phyloP scores from a whole-genome alignment of 192 early-diverging fungal species.

The Geosiphon pyriformis region DNA sequence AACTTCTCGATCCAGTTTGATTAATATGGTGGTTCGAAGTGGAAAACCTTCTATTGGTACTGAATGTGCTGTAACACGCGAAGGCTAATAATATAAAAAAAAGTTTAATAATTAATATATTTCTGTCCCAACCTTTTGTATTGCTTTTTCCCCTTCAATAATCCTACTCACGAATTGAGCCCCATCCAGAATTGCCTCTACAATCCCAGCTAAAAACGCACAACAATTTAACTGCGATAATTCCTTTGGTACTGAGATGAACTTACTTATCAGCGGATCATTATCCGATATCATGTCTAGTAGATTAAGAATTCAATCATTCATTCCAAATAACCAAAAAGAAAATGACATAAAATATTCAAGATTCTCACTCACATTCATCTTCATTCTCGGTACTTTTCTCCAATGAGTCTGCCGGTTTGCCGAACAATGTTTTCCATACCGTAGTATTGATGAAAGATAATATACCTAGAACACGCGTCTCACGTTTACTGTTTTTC shows the following conservation, averaged over 20 bases:
- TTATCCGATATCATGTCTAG: constrained; percentile 99
- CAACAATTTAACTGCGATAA: constrained; percentile 86
- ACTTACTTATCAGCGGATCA: constrained; percentile 83
- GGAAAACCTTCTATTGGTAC: constrained; percentile 84
- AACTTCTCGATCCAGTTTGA: constrained; percentile 87
- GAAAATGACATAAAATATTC: background rate
- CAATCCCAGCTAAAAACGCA: constrained; percentile 93
- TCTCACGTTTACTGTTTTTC: constrained; percentile 83
- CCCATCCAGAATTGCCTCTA: constrained; percentile 90
- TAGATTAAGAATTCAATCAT: background rate
- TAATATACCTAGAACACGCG: constrained; percentile 78
- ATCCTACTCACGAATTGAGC: constrained; percentile 74
- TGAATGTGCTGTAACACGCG: constrained; percentile 88
- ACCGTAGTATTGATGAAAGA: constrained; percentile 91
- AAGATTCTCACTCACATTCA: constrained; percentile 66
- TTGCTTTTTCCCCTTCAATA: background rate
- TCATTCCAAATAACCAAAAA: background rate
- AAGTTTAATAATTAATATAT: background rate
- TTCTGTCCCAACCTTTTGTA: too few species aligned
- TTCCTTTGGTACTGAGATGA: constrained; percentile 93
- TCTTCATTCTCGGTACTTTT: constrained; percentile 95
- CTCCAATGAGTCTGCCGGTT: constrained; percentile 92
- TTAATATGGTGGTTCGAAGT: constrained; percentile 86
- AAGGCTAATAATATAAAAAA: constrained; percentile 45
- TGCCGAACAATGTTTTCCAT: constrained; percentile 95